Conservation (phyloP, 2,329 filamentous ascomycete species). For the Xylaria sp. region DNA sequence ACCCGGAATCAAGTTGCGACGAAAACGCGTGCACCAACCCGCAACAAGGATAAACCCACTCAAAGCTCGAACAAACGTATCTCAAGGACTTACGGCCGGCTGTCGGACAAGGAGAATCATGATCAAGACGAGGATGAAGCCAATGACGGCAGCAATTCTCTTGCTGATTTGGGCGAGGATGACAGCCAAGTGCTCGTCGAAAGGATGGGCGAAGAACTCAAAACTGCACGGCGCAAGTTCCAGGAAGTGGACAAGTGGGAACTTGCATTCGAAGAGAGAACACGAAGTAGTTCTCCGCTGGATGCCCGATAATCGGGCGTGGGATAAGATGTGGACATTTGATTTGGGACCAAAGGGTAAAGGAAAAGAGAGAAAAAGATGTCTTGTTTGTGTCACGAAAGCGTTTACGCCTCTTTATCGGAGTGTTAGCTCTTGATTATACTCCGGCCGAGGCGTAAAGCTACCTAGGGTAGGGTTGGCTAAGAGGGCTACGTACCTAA, state of each 20-base stretch:
- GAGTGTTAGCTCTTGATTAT: slow-evolving; percentile 26
- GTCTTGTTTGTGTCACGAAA: slow-evolving; percentile 14
- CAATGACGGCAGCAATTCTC: slow-evolving; percentile 46
- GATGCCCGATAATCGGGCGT: slow-evolving; percentile 51
- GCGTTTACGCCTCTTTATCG: slow-evolving; percentile 22
- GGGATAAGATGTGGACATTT: not conserved
- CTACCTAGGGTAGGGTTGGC: not conserved
- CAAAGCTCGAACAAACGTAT: slow-evolving; percentile 25
- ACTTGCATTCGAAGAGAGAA: slow-evolving; percentile 69
- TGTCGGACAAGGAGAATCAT: slow-evolving; percentile 66
- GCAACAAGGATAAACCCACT: slow-evolving; percentile 29
- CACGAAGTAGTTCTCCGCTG: slow-evolving; percentile 59
- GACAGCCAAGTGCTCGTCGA: slow-evolving; percentile 46
- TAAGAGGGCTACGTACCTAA: slow-evolving; percentile 21
- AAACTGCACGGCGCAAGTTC: slow-evolving; percentile 66
- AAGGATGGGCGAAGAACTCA: slow-evolving; percentile 59
- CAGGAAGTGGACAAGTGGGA: slow-evolving; percentile 73
- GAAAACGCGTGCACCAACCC: slow-evolving; percentile 21
- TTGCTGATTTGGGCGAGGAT: slow-evolving; percentile 39
- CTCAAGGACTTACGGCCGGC: slow-evolving; percentile 57
- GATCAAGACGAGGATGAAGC: slow-evolving; percentile 43
- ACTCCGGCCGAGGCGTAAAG: not conserved
- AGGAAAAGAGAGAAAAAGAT: not conserved
- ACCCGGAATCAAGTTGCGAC: slow-evolving; percentile 34
- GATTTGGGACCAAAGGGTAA: not conserved